Evolutionary conservation across 306 rosid species (phyloP).

Genomic region (Macrotyloma uniflorum): DNA sequence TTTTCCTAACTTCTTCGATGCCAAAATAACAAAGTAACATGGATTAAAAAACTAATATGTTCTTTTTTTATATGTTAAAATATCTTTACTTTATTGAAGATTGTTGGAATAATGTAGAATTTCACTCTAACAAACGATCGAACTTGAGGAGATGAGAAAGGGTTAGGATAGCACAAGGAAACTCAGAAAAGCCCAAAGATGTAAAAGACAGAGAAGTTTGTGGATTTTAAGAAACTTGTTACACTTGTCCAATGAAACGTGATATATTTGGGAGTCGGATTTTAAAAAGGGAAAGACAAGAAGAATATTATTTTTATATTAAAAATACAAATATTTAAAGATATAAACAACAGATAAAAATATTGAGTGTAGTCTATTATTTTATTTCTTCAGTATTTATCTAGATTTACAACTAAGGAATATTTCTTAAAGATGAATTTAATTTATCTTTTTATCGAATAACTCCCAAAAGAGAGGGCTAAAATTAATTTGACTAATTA

Average conservation of each 20-base stretch:
- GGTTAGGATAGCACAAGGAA: too few relatives aligned
- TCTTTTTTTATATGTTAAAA: neutral
- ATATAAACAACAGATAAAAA: neutral
- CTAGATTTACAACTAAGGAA: neutral
- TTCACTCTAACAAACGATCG: neutral
- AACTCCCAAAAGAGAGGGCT: neutral
- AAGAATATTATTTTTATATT: neutral
- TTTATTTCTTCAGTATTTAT: neutral
- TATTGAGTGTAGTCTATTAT: neutral
- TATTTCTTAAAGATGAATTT: too few relatives aligned
- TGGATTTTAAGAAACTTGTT: too few relatives aligned
- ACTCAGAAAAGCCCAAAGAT: neutral
- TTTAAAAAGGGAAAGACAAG: neutral
- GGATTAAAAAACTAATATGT: slow-evolving; percentile 3
- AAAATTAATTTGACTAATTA: too few relatives aligned
- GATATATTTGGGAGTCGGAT: neutral
- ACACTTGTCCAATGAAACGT: too few relatives aligned
- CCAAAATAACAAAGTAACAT: neutral
- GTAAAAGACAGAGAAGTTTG: too few relatives aligned
- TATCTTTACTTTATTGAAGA: neutral
- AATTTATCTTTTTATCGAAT: too few relatives aligned
- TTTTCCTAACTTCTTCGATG: slow-evolving; percentile 1
- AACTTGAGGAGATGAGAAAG: neutral
- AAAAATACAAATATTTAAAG: neutral
- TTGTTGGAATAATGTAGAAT: neutral